Base-by-base conservation (phyloP, 1,139 yeast species). In the Lizanozyma gosingica region DNA sequence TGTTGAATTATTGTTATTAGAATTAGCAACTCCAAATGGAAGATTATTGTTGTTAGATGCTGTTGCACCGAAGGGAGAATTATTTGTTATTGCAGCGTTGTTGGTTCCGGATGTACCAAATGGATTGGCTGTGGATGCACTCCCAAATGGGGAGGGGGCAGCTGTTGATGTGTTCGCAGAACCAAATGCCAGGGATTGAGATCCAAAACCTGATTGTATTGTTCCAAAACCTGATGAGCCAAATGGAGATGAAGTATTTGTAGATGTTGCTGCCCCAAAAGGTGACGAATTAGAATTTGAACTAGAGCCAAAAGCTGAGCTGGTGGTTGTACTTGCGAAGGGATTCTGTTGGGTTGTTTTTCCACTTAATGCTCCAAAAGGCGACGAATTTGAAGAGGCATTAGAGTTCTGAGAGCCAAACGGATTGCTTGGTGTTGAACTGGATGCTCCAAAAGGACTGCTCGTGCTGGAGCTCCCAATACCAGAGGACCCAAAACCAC, bases 1-100 rank as follows among this genome's bases (percentile, higher is more conserved):
- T n/a, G n/a, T n/a, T n/a, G n/a, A n/a, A n/a, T n/a, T n/a, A n/a
- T n/a, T n/a, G n/a, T n/a, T n/a, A n/a, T n/a, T n/a, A n/a, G n/a
- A n/a, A n/a, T n/a, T n/a, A n/a, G 38, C 32, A 3, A 40, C 16
- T 3, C 47, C 51, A 35, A 43, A 43, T 11, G 47, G 41, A 37
- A 41, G 40, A n/a, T 41, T 29, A 22, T 35, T 40, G 33, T 39
- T 39, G 11, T 37, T 27, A 18, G 41, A 32, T n/a, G 39, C 14
- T 17, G 41, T 44, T 33, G 37, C 39, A 9, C 51, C 55, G 42
- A 53, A 49, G 27, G 51, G 46, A 34, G 49, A 42, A 9, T 35
- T 37, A 18, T 22, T 16, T 11, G 37, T 11, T 16, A 16, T 11
- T 9, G 36, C 29, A 14, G 37, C 27, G n/a, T n/a, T n/a, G n/a